Percentiles rank a stretch among this genome's conserved stretches.
These are phyloP conservation scores for Metschnikowia corniflorae DNA, from an alignment of 805 yeast species.

Conservation along the genomic window DNA sequence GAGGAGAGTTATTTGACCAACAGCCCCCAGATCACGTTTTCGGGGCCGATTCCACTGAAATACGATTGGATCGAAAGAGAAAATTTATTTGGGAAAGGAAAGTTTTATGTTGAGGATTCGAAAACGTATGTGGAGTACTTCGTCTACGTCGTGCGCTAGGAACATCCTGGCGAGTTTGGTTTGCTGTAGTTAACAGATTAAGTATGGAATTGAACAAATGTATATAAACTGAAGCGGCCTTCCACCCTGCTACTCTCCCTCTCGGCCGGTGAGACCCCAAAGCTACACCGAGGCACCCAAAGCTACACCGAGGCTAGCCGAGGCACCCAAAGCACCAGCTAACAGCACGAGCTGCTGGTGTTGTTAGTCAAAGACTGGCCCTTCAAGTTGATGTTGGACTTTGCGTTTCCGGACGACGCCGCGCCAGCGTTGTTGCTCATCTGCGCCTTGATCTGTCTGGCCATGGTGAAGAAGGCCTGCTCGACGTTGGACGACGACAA, in stretches of 20 bases:
- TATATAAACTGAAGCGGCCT: too few species aligned
- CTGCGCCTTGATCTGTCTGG: slow-evolving; percentile 94
- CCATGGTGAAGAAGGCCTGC: slow-evolving; percentile 98
- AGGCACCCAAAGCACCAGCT: too few species aligned
- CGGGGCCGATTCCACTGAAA: slow-evolving; percentile 40
- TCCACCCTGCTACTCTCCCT: too few species aligned
- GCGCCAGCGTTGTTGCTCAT: slow-evolving; percentile 66
- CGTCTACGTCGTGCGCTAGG: slow-evolving; percentile 33
- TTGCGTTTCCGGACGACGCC: slow-evolving; percentile 36
- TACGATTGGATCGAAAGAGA: slow-evolving; percentile 49
- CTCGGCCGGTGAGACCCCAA: too few species aligned
- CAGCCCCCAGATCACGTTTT: slow-evolving; percentile 45
- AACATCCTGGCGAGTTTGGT: too few species aligned
- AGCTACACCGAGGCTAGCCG: too few species aligned
- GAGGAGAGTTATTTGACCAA: slow-evolving; percentile 48
- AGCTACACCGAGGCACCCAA: too few species aligned
- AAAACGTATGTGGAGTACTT: slow-evolving; percentile 57
- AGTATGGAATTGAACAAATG: too few species aligned
- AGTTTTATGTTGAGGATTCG: slow-evolving; percentile 47
- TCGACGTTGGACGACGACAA: slow-evolving; percentile 94
- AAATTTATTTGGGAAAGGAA: slow-evolving; percentile 56
- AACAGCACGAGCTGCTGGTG: slow-evolving; percentile 40
- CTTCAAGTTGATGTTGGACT: slow-evolving; percentile 66
- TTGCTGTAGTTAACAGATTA: too few species aligned
- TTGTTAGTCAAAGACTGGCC: slow-evolving; percentile 55